Base-by-base conservation (phyloP, 306 rosid species). In the Vicia sativa region DNA sequence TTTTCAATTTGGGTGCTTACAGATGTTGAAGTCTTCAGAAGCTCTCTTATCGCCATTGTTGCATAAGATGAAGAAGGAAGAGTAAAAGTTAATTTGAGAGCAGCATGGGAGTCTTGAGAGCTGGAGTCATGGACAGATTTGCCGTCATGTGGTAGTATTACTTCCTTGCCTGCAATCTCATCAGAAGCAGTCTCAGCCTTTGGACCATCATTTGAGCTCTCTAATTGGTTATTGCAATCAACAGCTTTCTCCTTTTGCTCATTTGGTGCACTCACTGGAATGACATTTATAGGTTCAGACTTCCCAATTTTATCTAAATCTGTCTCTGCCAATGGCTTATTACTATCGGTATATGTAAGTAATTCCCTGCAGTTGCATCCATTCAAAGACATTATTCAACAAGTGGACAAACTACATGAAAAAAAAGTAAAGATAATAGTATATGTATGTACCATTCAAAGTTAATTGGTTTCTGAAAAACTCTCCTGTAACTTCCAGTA, bases 41-140 rank as follows among this genome's bases (percentile, higher is more conserved):
- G 88, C 88, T 93, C 97, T 83, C 97, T 83, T 86, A 90, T 85
- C 61, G 97, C 97, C 96, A 90, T 88, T 21, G 99, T 93, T 41
- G 99, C 99, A 68, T 93, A 93, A 78, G 95, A 88, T 5, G 99
- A 93, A 49, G 99, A 42, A 15, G 99, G 96, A 67, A 93, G 96
- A 56, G 90, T 93, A 60, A 93, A 87, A 77, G 83, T 86, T 76
- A 93, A 69, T 81, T 90, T 88, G 65, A 93, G 89, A 78, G 97
- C 99, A 66, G 46, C 73, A 29, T 90, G 95, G 38, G 90, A 61
- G 58, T 82, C 86, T 75, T 83, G 88, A 41, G 83, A 73, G 72
- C 50, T 69, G 74, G 85, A 56, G 62, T 41, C 73, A 49, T 67
- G 2, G 6, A 41, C 41, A 37, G 82, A 75, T 62, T 76, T n/a